Conservation (phyloP, 2,329 filamentous ascomycete genomes). For the Penicillium verrucosum region DNA sequence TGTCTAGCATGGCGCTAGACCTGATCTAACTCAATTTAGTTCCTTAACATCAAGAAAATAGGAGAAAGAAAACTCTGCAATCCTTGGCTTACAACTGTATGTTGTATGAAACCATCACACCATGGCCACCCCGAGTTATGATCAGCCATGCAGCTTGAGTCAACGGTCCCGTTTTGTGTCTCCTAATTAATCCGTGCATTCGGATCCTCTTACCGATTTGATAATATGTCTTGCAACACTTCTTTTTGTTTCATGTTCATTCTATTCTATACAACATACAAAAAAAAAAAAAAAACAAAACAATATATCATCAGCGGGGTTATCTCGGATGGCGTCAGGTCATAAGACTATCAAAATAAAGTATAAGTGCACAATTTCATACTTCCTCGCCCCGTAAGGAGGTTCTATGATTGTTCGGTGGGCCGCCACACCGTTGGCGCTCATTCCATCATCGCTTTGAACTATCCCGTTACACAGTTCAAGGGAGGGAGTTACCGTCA, state of each 20-base stretch:
- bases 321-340: neutral
- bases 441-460: neutral
- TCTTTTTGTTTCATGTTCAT: neutral
- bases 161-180: constrained; percentile 4
- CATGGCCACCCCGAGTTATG: constrained; percentile 4
- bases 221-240: neutral
- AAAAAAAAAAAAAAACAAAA: neutral
- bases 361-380: neutral
- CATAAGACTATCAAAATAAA: constrained; percentile 3
- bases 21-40: neutral
- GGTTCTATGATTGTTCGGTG: constrained; percentile 3
- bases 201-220: constrained; percentile 16
- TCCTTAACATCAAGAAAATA: neutral
- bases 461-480: neutral
- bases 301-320: neutral
- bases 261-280: neutral
- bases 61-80: constrained; percentile 9
- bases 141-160: constrained; percentile 21
- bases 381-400: neutral
- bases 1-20: constrained; percentile 9
- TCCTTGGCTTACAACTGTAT: neutral
- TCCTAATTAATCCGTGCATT: constrained; percentile 24
- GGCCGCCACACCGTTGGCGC: neutral
- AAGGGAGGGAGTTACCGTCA: neutral
- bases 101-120: constrained; percentile 7